Percentiles rank a stretch among this genome's conserved stretches.
phyloP scores from a whole-genome alignment of 2,329 filamentous ascomycete genomes.

The Biscogniauxia mediterranea region DNA sequence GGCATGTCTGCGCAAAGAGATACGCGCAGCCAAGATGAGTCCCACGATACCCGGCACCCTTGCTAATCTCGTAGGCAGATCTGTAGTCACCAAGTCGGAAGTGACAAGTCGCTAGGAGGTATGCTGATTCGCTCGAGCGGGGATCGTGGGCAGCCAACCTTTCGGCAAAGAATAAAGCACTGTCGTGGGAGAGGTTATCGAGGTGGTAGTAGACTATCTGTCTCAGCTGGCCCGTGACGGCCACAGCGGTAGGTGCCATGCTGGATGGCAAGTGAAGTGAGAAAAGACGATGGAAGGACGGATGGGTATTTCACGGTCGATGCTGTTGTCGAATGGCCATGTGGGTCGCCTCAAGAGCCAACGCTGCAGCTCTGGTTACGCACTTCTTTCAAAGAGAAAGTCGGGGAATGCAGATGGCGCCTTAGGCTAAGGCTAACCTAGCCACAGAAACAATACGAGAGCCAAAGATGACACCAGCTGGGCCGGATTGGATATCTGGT shows the following conservation, averaged over 20 bases:
- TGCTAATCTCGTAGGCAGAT: slow-evolving; percentile 81
- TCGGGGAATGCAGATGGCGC: slow-evolving; percentile 1
- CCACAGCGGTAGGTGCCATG: slow-evolving; percentile 54
- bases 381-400: slow-evolving; percentile 1
- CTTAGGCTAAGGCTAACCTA: neutral
- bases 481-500: slow-evolving; percentile 3
- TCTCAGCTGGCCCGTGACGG: slow-evolving; percentile 52
- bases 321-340: slow-evolving; percentile 36
- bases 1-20: slow-evolving; percentile 85
- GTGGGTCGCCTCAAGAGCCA: slow-evolving; percentile 19
- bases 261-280: slow-evolving; percentile 14
- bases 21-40: slow-evolving; percentile 84
- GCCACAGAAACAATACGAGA: slow-evolving; percentile 3
- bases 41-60: slow-evolving; percentile 66
- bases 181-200: slow-evolving; percentile 85
- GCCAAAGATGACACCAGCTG: neutral
- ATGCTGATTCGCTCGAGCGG: slow-evolving; percentile 74
- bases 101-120: slow-evolving; percentile 82
- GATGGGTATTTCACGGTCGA: slow-evolving; percentile 7
- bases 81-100: slow-evolving; percentile 78
- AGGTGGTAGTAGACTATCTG: slow-evolving; percentile 68
- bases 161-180: slow-evolving; percentile 91
- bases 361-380: slow-evolving; percentile 3
- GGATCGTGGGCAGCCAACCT: slow-evolving; percentile 82
- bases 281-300: slow-evolving; percentile 12